Percentiles rank a stretch among this genome's conserved stretches.
These are phyloP conservation scores for Diophrys appendiculata DNA, from an alignment of 73 alveolate species.

Conservation along the genomic window DNA sequence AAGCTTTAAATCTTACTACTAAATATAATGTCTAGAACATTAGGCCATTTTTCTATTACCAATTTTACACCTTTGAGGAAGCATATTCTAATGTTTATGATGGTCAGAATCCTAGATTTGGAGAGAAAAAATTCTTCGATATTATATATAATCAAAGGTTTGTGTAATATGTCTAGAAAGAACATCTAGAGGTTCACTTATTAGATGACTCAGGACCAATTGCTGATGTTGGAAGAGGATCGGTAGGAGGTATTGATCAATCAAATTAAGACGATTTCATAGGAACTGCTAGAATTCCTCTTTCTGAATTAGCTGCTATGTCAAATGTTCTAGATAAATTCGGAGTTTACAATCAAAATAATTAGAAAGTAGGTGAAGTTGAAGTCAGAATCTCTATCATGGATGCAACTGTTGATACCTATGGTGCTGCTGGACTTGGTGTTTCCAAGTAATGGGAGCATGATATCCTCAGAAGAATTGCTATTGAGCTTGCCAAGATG, in stretches of 20 bases:
- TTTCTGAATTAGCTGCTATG: conserved; percentile 64
- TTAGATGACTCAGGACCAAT: conserved; percentile 90
- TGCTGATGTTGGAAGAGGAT: conserved; percentile 74
- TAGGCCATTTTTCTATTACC: conserved; percentile 84
- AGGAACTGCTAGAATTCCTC: conserved; percentile 82
- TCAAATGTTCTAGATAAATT: conserved; percentile 71
- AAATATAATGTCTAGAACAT: conserved; percentile 31
- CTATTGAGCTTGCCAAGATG: conserved; percentile 36
- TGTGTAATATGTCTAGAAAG: conserved; percentile 70
- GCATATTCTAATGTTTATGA: conserved; percentile 61
- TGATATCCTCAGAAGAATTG: conserved; percentile 33
- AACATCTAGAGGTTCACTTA: conserved; percentile 72
- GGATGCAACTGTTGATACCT: conserved; percentile 27
- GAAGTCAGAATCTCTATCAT: conserved; percentile 61
- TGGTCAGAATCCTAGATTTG: conserved; percentile 82
- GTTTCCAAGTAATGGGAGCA: conserved; percentile 52
- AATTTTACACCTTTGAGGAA: conserved; percentile 85
- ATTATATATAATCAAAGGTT: conserved; percentile 65
- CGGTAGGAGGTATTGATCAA: conserved; percentile 52
- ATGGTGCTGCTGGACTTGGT: conserved; percentile 30
- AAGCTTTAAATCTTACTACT: conserved; percentile 12
- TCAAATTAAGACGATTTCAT: conserved; percentile 74
- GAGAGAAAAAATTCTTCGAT: conserved; percentile 74
- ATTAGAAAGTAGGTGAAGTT: conserved; percentile 69
- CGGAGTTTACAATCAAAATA: conserved; percentile 58